Evolutionary conservation across 352 stramenopile genomes (phyloP), one percentile per base, ranked within the genome.

Genomic region (Aphanomyces astaci): DNA sequence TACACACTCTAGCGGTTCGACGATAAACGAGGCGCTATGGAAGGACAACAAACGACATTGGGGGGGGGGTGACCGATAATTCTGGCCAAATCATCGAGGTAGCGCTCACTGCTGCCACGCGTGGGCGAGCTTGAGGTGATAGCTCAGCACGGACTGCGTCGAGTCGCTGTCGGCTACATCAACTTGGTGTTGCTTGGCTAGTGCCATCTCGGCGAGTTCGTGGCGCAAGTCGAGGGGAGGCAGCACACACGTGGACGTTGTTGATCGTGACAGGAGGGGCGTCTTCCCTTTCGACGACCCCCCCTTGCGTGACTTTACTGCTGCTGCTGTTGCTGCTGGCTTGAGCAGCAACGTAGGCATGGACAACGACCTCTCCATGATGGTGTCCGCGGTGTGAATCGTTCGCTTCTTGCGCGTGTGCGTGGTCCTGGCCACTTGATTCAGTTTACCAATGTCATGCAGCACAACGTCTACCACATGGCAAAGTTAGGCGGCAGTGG

Each of bases 91-190:
- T 5, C 31, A 39, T 1, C 22, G 1, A 15, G 11, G 2, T 48
- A 28, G 31, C 17, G 22, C 7, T 65, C 68, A 74, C 32, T 78
- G 75, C 62, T 76, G 73, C 82, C 79, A 88, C 24, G 80, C 77
- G 53, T 89, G 81, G 0, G 79, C 81, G 43, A 89, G 76, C 60
- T 82, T 84, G 27, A 89, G 72, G 71, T 89, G 80, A 63, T 87
- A 84, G 3, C 71, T 75, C 3, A 89, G 75, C 64, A 86, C 73
- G 2, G 36, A 43, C 36, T 15, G 36, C 15, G 36, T 43, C 7
- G 36, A 43, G 36, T 7, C 7, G 36, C 60, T 53, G 54, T 78
- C 66, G 40, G 43, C 31, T 72, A 63, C 1, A 52, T 56, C 39
- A 33, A 32, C 17, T 49, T 28, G 7, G 7, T 43, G n/a, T 10